Base-by-base conservation (phyloP, 148 eudicot species). In the Silene latifolia region DNA sequence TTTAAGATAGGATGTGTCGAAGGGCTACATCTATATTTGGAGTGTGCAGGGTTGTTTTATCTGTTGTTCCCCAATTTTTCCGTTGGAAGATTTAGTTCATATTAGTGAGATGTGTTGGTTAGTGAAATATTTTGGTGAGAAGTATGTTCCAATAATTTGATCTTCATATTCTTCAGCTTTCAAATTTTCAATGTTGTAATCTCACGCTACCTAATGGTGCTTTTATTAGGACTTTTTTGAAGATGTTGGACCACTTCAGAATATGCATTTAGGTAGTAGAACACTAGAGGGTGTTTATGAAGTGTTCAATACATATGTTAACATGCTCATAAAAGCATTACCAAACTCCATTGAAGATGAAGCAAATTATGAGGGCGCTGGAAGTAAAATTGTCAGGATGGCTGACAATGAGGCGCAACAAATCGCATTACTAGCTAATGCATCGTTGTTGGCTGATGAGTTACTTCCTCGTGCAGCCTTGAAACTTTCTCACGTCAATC, bases 361-460 rank as follows among this genome's bases (percentile, higher is more conserved):
- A 74, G 88, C 91, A 51, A 79, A 79, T 66, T 79, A 83, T 78
- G 96, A 89, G 76, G 96, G 93, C 73, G 78, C 86, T 68, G 93
- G 84, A 81, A 92, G 84, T 84, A 95, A 92, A 86, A 87, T 92
- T 82, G 93, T 92, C 69, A 87, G 89, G 71, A 87, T 95, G 83
- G 97, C 97, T 75, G 97, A 91, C 69, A 89, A 87, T 32, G 98
- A 95, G 82, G 87, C 85, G 63, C 98, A 95, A 78, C 98, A 95
- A 84, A 83, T 93, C 58, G 96, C 98, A 13, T 85, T 92, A 81
- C 88, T 92, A 63, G 97, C 98, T 77, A 92, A 95, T 88, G 98
- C 97, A 77, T 92, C 91, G 48, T 69, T 94, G 66, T 82, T 92
- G 61, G 97, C 98, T 0, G 97, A 95, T 80, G 98, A 95, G 66